A percentile compares a stretch with the other conserved stretches of the same genome.
phyloP scores from a whole-genome alignment of 164 flowering plant genomes.

The Aristolochia fimbriata region DNA sequence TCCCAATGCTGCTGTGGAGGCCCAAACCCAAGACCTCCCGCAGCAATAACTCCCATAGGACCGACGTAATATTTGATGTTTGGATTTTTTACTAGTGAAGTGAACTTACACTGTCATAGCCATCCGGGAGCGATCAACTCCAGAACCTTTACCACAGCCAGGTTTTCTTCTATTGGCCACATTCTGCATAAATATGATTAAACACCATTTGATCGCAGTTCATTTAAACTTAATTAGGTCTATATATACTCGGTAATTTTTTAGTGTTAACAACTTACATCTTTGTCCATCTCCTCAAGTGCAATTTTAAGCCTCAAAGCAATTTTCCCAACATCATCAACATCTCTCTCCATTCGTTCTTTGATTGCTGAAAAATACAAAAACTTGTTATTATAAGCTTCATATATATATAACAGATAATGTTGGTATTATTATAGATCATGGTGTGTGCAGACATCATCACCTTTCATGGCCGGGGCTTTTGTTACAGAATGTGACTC shows the following conservation, averaged over 20 bases:
- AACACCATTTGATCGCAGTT: not conserved
- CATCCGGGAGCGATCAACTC: conserved; percentile 66
- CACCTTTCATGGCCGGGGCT: conserved; percentile 78
- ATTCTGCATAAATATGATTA: conserved; percentile 25
- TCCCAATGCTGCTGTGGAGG: too few species aligned
- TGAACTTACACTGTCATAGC: conserved; percentile 46
- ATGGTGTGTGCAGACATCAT: too few species aligned
- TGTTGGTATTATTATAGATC: too few species aligned
- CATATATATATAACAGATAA: too few species aligned
- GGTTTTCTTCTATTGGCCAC: conserved; percentile 62
- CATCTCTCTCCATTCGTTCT: conserved; percentile 75
- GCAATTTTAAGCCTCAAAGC: conserved; percentile 43
- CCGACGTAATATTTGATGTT: not conserved
- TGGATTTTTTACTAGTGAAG: conserved; percentile 2
- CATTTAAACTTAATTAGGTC: too few species aligned
- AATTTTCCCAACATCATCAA: conserved; percentile 71
- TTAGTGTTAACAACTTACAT: conserved; percentile 21
- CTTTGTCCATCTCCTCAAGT: conserved; percentile 69
- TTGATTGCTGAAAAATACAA: conserved; percentile 41
- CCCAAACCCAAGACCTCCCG: too few species aligned
- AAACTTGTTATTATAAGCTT: too few species aligned
- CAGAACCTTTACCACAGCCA: conserved; percentile 79
- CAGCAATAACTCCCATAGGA: too few species aligned
- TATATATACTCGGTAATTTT: too few species aligned
- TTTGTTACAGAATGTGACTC: conserved; percentile 71